Base-by-base conservation (phyloP, 805 yeast genomes). In the Wickerhamiella australiensis region DNA sequence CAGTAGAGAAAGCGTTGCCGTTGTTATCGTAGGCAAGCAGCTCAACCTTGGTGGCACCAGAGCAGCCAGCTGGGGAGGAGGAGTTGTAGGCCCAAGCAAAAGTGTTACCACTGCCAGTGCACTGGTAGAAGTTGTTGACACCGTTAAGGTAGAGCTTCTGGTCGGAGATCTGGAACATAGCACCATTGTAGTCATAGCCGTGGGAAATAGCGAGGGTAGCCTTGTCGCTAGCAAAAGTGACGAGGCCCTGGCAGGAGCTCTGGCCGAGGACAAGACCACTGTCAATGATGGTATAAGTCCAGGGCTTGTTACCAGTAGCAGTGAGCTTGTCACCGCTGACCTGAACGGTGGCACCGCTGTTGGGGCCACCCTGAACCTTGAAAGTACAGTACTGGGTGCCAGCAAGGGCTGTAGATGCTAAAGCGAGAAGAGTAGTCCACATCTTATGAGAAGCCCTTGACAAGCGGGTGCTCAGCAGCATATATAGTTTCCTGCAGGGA, bases 241-340 rank as follows among this genome's bases (percentile, higher is more conserved):
- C 20, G 17, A 42, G 45, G n/a, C 42, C 42, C 26, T 38, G 42
- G 26, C 27, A 38, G 3, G 13, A 3, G 26, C 11, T 5, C 42
- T 38, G 42, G n/a, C 42, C 42, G 26, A 12, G 17, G 11, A 38
- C 26, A 38, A 38, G 26, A 38, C 42, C 42, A 38, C 42, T 26
- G 26, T 38, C 42, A 13, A 20, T 22, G 26, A 38, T 20, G 15
- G n/a, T 22, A n/a, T 5, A 38, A n/a, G 42, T 38, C 42, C 42
- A 38, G 26, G 42, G 25, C 42, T 38, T 22, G 6, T 17, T 13
- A 6, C 26, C 42, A 21, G 8, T 38, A 21, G 20, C 42, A 22
- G 25, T 12, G 42, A 38, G 42, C 38, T 33, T 12, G 38, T 33
- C 38, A 20, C n/a, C n/a, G 38, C 9, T 9, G 20, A 33, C 38